Conservation (phyloP, 257 asterid genomes). For the Nicotiana undulata region DNA sequence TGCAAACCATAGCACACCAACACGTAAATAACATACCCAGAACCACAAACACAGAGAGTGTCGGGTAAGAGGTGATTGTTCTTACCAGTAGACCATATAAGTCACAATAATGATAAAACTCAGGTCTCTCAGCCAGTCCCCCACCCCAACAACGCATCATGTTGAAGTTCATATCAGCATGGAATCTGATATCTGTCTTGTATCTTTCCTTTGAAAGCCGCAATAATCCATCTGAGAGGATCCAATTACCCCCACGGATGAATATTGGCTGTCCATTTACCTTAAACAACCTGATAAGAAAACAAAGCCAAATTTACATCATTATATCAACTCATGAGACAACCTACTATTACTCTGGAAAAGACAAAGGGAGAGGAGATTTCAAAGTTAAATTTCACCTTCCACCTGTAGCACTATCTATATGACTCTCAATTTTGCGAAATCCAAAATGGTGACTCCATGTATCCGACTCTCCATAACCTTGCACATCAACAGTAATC, state of each 20-base stretch:
- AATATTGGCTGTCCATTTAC: slow-evolving; percentile 87
- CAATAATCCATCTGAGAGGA: slow-evolving; percentile 88
- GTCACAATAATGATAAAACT: slow-evolving; percentile 87
- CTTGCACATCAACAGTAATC: slow-evolving; percentile 61
- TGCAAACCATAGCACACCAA: not conserved
- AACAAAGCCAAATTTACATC: not conserved
- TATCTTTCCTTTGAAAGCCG: slow-evolving; percentile 83
- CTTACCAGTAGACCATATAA: slow-evolving; percentile 83
- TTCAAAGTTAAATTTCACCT: slow-evolving; percentile 41
- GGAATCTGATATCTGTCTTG: slow-evolving; percentile 78
- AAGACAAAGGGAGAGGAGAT: not conserved
- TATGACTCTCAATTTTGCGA: slow-evolving; percentile 77
- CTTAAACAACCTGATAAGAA: slow-evolving; percentile 64
- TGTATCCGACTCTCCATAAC: slow-evolving; percentile 75
- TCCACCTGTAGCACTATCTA: slow-evolving; percentile 83
- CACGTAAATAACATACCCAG: not conserved
- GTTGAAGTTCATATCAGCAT: slow-evolving; percentile 97
- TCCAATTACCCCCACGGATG: slow-evolving; percentile 99
- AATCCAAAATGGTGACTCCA: slow-evolving; percentile 88
- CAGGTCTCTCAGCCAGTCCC: slow-evolving; percentile 96
- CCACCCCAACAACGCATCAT: slow-evolving; percentile 99
- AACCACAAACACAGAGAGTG: not conserved
- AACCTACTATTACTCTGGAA: not conserved
- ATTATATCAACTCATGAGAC: not conserved
- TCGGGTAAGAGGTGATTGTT: not conserved